These are phyloP conservation scores for Calocybe indica DNA, from an alignment of 768 basidiomycete genomes.

Conservation along the genomic window DNA sequence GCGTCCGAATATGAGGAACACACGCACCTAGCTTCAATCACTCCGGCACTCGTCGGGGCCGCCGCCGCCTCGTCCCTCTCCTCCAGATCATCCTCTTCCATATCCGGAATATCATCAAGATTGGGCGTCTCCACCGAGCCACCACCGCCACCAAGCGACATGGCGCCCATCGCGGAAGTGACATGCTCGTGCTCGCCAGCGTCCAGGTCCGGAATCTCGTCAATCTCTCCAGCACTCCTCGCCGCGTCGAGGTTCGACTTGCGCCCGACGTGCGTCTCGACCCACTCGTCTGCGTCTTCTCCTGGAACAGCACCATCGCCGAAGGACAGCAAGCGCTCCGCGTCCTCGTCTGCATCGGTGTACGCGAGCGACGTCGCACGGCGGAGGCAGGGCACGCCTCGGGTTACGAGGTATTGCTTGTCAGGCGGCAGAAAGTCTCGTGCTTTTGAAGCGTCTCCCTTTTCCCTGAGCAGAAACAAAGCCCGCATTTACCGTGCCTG, in stretches of 20 bases:
- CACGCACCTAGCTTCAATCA: conserved; percentile 46
- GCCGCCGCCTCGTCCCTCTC: conserved; percentile 85
- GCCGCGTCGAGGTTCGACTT: conserved; percentile 45
- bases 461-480: conserved; percentile 60
- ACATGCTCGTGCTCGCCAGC: conserved; percentile 36
- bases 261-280: conserved; percentile 92
- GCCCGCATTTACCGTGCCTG: background rate
- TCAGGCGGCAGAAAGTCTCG: conserved; percentile 92
- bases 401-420: conserved; percentile 95
- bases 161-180: conserved; percentile 33
- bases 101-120: conserved; percentile 97
- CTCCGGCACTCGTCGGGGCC: conserved; percentile 39
- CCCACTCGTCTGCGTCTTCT: conserved; percentile 85
- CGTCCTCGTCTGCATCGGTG: conserved; percentile 95
- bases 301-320: conserved; percentile 53
- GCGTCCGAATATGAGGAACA: background rate
- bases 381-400: conserved; percentile 94
- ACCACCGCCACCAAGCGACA: conserved; percentile 35
- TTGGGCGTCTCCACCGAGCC: conserved; percentile 68
- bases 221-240: conserved; percentile 59
- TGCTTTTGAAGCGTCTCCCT: conserved; percentile 78
- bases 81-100: conserved; percentile 93
- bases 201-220: conserved; percentile 86
- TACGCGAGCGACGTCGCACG: conserved; percentile 90
- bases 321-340: conserved; percentile 85